Base-by-base conservation (phyloP, 331 rosid species). In the Pyrus hybrid region DNA sequence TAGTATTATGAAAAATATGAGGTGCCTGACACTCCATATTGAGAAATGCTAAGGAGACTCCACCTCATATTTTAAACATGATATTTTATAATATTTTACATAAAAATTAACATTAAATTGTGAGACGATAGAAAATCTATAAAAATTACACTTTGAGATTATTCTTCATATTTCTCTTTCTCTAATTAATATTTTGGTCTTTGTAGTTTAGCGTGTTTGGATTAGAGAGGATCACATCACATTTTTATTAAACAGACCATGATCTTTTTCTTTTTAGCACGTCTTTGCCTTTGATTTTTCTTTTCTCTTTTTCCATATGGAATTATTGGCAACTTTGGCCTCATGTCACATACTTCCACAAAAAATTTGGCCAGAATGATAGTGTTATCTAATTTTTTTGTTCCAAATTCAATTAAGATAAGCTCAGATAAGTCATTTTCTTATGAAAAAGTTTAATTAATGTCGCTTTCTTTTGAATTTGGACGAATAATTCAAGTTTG, bases 61-160 rank as follows among this genome's bases (percentile, higher is more conserved):
- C 13, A 37, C 13, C 43, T 37, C 43, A 37, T 9, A 9, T 37
- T 37, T 37, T 37, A 2, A 37, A 37, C 43, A 37, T 37, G 4
- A 37, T 37, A 37, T 37, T 37, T 37, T 37, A 37, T 9, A 2
- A 37, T 37, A 0, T 37, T 37, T 8, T 37, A 1, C 1, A 9
- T 0, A 8, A 9, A 37, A 9, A 2, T 9, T 37, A 37, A 37
- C 4, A 8, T 37, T 37, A 37, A 37, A 37, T 0, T 37, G 0
- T 37, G 3, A 37, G 3, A 0, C 12, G 13, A 37, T 0, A 37
- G 0, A 37, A 9, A 37, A 0, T 37, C 0, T 0, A 37, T 8
- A 9, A 37, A 37, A 37, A 35, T 35, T 3, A 35, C 12, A 35
- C 3, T 33, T 35, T 8, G 12, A 35, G 12, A 35, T 0, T 35